phyloP scores from a whole-genome alignment of 1,284 basidiomycete genomes.

The Wallemia mellicola region DNA sequence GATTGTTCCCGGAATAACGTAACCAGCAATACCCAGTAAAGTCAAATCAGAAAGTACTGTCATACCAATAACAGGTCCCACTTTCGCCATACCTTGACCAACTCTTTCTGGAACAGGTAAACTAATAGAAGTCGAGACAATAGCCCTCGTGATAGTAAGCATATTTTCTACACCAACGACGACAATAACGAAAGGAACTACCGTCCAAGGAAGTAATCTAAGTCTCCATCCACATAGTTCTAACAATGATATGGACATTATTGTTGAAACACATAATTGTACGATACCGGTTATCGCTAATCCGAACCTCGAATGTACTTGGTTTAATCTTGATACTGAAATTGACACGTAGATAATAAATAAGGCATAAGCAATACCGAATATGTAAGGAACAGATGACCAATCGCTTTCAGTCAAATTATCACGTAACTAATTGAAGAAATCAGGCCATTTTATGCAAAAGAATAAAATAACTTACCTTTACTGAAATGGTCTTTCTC shows the following conservation, averaged over 20 bases:
- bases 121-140: slow-evolving; percentile 61
- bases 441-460: too few species aligned
- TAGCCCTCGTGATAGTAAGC: slow-evolving; percentile 70
- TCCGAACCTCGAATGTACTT: slow-evolving; percentile 70
- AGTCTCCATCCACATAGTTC: slow-evolving; percentile 8
- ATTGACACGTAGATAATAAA: slow-evolving; percentile 49
- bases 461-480: too few species aligned
- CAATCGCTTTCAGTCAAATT: too few species aligned
- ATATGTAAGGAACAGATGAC: slow-evolving; percentile 33
- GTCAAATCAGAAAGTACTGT: slow-evolving; percentile 67
- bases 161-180: slow-evolving; percentile 94
- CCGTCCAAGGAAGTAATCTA: slow-evolving; percentile 18
- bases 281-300: slow-evolving; percentile 75
- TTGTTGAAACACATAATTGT: slow-evolving; percentile 64
- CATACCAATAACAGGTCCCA: slow-evolving; percentile 66
- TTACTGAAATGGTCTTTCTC: too few species aligned
- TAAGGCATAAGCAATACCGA: slow-evolving; percentile 46
- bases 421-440: too few species aligned
- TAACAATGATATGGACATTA: slow-evolving; percentile 66
- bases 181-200: slow-evolving; percentile 74
- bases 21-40: slow-evolving; percentile 46
- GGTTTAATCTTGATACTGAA: slow-evolving; percentile 45
- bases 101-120: slow-evolving; percentile 76
- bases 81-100: slow-evolving; percentile 55
- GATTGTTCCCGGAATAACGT: slow-evolving; percentile 48